Evolutionary conservation across 768 basidiomycete genomes (phyloP), one percentile per base, ranked within the genome.

Genomic region (Boletus huronensis): DNA sequence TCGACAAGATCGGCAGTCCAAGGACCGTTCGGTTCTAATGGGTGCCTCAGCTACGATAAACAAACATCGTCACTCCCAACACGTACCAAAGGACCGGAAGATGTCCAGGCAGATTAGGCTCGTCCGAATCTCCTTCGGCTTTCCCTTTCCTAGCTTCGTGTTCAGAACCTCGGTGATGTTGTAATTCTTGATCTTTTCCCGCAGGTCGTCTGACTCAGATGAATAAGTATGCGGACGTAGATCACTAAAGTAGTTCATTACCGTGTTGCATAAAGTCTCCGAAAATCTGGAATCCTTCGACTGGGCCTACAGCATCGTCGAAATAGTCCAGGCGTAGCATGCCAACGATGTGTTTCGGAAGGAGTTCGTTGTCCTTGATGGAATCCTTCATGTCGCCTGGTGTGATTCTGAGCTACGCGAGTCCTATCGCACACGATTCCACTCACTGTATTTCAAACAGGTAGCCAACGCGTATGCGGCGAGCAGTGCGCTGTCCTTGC

Each of bases 221-320:
- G 1, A 17, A 7, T 67, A 16, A 58, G 42, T 11, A 51, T n/a
- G 29, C 17, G 11, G 6, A 8, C 10, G n/a, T 7, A n/a, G n/a
- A 38, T 21, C 19, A 4, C 34, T 36, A 17, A 14, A 10, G 25
- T n/a, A 8, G 17, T 28, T 31, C 23, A 17, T 58, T 58, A 66
- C 65, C 56, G 4, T 60, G 34, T 36, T 55, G 51, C 60, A 66
- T 64, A 6, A 66, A 48, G 25, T 66, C 51, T 1, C 43, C 42
- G 17, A 66, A 66, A 1, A 66, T 55, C 41, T 66, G 65, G 36
- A 67, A 66, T 13, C 65, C 64, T 44, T 66, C 65, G 1, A 65
- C 48, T 23, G 5, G 45, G 11, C 64, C 65, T 0, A 67, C 51
- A 13, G 65, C 63, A 31, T 66, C 65, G 10, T 66, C 63, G 19